Percentiles rank a stretch among this genome's conserved stretches.
phyloP scores from a whole-genome alignment of 2,329 filamentous ascomycete species.

The Paracoccidioides brasiliensis region DNA sequence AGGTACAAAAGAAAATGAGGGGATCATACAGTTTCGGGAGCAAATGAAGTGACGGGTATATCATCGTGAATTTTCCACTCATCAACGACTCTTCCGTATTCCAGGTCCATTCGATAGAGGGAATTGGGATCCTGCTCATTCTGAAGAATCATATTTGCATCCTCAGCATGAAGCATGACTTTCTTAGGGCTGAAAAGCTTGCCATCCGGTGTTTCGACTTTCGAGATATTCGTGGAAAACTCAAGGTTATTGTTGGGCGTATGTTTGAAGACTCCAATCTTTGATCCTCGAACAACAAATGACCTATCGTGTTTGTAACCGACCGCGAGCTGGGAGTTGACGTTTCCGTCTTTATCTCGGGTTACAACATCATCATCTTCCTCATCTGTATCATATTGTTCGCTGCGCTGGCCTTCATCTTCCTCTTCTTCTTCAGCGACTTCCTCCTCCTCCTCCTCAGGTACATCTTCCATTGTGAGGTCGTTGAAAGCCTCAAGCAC shows the following conservation, averaged over 20 bases:
- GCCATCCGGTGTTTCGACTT: slow-evolving; percentile 78
- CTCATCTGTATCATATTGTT: slow-evolving; percentile 62
- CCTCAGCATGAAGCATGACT: slow-evolving; percentile 88
- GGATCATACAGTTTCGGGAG: slow-evolving; percentile 60
- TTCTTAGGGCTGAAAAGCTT: slow-evolving; percentile 88
- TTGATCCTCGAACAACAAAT: slow-evolving; percentile 90
- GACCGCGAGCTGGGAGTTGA: slow-evolving; percentile 88
- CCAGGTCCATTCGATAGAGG: slow-evolving; percentile 92
- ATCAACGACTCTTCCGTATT: slow-evolving; percentile 94
- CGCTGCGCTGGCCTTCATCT: slow-evolving; percentile 53
- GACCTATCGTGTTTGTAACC: slow-evolving; percentile 95
- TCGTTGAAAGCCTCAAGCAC: slow-evolving; percentile 93
- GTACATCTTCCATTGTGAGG: slow-evolving; percentile 73
- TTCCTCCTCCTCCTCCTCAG: slow-evolving; percentile 43
- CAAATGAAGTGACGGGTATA: slow-evolving; percentile 82
- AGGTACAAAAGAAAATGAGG: not conserved
- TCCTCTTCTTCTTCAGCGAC: slow-evolving; percentile 50
- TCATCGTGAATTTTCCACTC: slow-evolving; percentile 98
- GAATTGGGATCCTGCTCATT: slow-evolving; percentile 73
- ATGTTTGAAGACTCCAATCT: slow-evolving; percentile 98
- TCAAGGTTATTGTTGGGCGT: slow-evolving; percentile 83
- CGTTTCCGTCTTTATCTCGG: slow-evolving; percentile 59
- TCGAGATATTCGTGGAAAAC: slow-evolving; percentile 94
- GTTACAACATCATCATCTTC: slow-evolving; percentile 65
- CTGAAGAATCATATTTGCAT: slow-evolving; percentile 80